A percentile compares a stretch with the other conserved stretches of the same genome.
phyloP scores from a whole-genome alignment of 345 rosid species.

The Stellera chamaejasme region DNA sequence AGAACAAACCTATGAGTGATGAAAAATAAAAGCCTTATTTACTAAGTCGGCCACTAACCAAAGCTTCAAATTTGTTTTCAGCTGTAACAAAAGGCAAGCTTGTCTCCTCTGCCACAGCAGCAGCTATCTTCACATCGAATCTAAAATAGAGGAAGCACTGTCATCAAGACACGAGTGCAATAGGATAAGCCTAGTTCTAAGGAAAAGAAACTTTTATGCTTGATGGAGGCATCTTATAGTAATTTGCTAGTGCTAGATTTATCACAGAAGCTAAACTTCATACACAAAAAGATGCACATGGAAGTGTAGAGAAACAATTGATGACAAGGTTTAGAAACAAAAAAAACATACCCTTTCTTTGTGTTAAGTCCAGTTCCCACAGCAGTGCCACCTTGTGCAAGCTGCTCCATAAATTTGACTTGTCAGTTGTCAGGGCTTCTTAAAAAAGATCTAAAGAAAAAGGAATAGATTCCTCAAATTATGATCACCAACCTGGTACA shows the following conservation, averaged over 20 bases:
- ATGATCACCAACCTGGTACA: slow-evolving; percentile 68
- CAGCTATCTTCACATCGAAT: slow-evolving; percentile 89
- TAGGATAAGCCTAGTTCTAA: not conserved
- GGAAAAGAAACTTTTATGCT: no score
- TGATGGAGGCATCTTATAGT: no score
- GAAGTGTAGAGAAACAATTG: no score
- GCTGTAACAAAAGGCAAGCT: slow-evolving; percentile 84
- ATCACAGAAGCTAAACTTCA: no score
- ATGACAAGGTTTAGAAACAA: no score
- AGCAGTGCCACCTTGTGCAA: slow-evolving; percentile 99
- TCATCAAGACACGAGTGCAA: slow-evolving; percentile 1
- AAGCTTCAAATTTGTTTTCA: slow-evolving; percentile 96
- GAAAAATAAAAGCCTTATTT: slow-evolving; percentile 1
- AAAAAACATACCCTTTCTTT: slow-evolving; percentile 70
- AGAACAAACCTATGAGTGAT: not conserved
- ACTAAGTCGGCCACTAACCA: slow-evolving; percentile 45
- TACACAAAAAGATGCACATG: no score
- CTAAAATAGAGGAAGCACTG: slow-evolving; percentile 26
- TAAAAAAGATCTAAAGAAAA: slow-evolving; percentile 2
- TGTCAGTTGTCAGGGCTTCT: slow-evolving; percentile 39
- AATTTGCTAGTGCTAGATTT: not conserved
- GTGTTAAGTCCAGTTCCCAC: slow-evolving; percentile 98
- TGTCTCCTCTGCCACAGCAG: slow-evolving; percentile 92
- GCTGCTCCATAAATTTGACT: slow-evolving; percentile 40
- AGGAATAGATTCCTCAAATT: slow-evolving; percentile 9